These are phyloP conservation scores for Camellia japonica DNA, from an alignment of 148 eudicot species.

Conservation along the genomic window DNA sequence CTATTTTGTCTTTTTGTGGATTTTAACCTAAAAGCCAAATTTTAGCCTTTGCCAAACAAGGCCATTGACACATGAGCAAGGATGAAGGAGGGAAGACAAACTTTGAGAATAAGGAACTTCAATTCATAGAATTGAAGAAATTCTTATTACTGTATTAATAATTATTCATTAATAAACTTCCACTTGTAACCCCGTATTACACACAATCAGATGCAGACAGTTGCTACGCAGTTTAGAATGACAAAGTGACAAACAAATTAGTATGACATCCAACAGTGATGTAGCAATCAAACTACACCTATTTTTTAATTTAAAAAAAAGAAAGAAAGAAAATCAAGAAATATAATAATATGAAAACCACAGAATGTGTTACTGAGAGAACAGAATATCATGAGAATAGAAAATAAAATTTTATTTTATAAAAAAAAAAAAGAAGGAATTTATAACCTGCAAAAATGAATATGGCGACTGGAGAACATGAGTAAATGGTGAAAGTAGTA, in stretches of 20 bases:
- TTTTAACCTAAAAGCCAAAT: too few relatives aligned
- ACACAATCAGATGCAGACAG: not conserved
- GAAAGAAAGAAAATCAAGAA: not conserved
- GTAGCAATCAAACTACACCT: not conserved
- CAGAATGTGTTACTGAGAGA: not conserved
- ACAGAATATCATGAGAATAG: not conserved
- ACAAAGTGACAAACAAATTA: not conserved
- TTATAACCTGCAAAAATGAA: not conserved
- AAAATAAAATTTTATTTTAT: not conserved
- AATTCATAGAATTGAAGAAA: not conserved
- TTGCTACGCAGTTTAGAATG: not conserved
- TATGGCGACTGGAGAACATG: not conserved
- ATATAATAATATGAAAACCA: not conserved
- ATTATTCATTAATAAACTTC: too few relatives aligned
- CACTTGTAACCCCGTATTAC: too few relatives aligned
- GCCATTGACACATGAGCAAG: too few relatives aligned
- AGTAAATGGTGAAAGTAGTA: not conserved
- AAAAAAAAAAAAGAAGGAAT: not conserved
- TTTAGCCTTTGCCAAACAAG: too few relatives aligned
- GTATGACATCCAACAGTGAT: not conserved
- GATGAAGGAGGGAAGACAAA: not conserved
- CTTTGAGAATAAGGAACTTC: not conserved
- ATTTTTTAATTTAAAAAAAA: too few relatives aligned
- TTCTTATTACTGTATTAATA: too few relatives aligned
- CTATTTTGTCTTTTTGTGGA: too few relatives aligned